Conservation (phyloP, 352 stramenopile species). For the Phytophthora nicotianae region DNA sequence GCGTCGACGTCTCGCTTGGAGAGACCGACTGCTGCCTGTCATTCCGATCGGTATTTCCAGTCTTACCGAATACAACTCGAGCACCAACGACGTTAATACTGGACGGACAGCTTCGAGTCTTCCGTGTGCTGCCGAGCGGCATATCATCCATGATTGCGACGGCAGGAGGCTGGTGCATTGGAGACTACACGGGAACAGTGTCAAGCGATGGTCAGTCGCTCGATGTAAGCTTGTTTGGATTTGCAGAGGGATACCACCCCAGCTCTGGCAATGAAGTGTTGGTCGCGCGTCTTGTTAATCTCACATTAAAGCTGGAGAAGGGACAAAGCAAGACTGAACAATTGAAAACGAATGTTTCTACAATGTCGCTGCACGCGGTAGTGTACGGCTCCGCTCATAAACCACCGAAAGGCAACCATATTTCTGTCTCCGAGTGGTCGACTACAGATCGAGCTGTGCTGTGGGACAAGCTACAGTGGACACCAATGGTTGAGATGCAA, state of each 20-base stretch:
- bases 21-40: not conserved
- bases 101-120: slow-evolving; percentile 24
- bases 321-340: not conserved
- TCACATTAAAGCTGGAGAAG: not conserved
- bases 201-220: not conserved
- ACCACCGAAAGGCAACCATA: not conserved
- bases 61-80: not conserved
- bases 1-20: not conserved
- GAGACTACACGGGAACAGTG: slow-evolving; percentile 9
- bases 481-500: not conserved
- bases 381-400: not conserved
- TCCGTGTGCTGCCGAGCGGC: slow-evolving; percentile 27
- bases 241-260: not conserved
- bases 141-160: slow-evolving; percentile 10
- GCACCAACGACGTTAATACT: slow-evolving; percentile 26
- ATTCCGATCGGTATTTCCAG: not conserved
- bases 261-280: not conserved
- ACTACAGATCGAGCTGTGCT: not conserved
- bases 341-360: not conserved
- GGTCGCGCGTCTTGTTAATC: not conserved
- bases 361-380: not conserved
- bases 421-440: not conserved
- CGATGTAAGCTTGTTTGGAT: not conserved
- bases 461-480: not conserved
- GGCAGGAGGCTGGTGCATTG: slow-evolving; percentile 11